Base-by-base conservation (phyloP, 2,329 filamentous ascomycete species). In the Bipolaris zeicola region DNA sequence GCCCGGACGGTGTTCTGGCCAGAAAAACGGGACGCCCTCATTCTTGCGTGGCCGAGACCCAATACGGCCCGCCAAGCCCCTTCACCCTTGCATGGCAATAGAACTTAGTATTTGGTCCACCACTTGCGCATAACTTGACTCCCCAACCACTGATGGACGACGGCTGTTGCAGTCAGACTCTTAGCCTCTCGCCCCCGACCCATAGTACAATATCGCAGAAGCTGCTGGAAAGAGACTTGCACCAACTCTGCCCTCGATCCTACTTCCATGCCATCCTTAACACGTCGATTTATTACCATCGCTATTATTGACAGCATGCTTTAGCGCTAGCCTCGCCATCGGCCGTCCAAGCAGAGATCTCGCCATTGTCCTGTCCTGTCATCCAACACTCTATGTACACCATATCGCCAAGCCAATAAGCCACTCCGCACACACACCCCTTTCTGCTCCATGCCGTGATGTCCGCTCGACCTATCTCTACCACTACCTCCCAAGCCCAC, bases 1-100 rank as follows among this genome's bases (percentile, higher is more conserved):
- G 54, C 58, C 66, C 45, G 26, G 50, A 62, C 47, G 39, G 58
- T 22, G 66, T 60, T 68, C 66, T 68, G 57, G 60, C 61, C 63
- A 59, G 51, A 48, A 41, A 58, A 47, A 51, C 55, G 56, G 60
- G 47, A 53, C 53, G 52, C 54, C 50, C 48, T 55, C 52, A 33
- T 55, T 22, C 31, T 50, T 57, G 54, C 58, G 56, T 57, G 24
- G 41, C 43, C 57, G 33, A 60, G 57, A 37, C 59, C 52, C 45
- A 37, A 50, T 42, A n/a, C 45, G 28, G 41, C 48, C 38, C 36
- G 55, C 58, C 51, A 52, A 55, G 49, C 20, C 20, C 20, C 47
- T 28, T 31, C 51, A 16, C 42, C 37, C 56, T 33, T 46, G 53
- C 41, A 26, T 49, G 49, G 49, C 53, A 42, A 43, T 24, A 53